Base-by-base conservation (phyloP, 805 yeast species). In the Phaffomyces antillensis region DNA sequence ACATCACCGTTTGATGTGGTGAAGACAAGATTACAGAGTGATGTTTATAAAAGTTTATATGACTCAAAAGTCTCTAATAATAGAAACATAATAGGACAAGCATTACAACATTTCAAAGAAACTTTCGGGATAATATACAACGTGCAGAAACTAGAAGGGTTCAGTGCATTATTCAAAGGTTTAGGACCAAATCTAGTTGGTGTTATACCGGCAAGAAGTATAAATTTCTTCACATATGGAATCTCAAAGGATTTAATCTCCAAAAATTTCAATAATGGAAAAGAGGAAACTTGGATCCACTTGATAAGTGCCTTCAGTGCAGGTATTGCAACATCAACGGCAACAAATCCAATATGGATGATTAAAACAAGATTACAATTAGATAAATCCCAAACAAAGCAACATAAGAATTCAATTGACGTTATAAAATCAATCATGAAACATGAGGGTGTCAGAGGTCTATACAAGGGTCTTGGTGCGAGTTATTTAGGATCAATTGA, bases 291-390 rank as follows among this genome's bases (percentile, higher is more conserved):
- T 1, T 78, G 87, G 77, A 79, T 93, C 18, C 98, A 93, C 66
- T 68, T 95, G 44, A 59, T 79, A 34, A 80, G 97, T 2, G 99
- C 97, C 7, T 80, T 90, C 0, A 74, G 75, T 55, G 99, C 99
- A 0, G 99, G 99, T 5, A 71, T 91, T 60, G 91, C 83, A 16
- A 93, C 99, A 0, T 83, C 96, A 5, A 91, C 99, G 0, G 96
- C 89, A 13, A 93, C 99, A 0, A 93, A 93, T 62, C 99, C 99
- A 12, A 93, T 93, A 46, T 93, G 99, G 99, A 70, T 93, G 48
- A 82, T 93, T 48, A 93, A 93, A 66, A 93, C 99, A 1, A 74
- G 99, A 58, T 75, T 93, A 43, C 99, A 93, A 61, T 72, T 93
- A 42, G 99, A 93, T 63, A 85, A 83, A 60, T 75, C 86, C 1